Base-by-base conservation (phyloP, 176 grass and related monocot genomes). In the Poa annua region DNA sequence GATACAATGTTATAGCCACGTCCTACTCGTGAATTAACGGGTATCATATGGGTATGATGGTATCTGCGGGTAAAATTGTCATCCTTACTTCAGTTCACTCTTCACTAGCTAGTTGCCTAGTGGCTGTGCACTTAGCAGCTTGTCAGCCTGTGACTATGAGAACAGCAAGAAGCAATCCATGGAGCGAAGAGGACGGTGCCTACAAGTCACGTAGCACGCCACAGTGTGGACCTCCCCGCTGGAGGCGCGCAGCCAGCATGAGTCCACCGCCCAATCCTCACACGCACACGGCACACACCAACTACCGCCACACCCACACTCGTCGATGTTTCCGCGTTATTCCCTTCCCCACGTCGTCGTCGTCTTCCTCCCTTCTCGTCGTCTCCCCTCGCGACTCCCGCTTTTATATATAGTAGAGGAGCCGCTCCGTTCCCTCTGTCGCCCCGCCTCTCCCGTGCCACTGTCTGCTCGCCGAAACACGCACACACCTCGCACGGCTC, bases 321-420 rank as follows among this genome's bases (percentile, higher is more conserved):
- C 85, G 79, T 19, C 62, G 65, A 81, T 83, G 72, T 78, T 94
- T 94, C 92, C 92, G 86, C 89, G 89, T 89, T 57, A 16, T 73
- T 87, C 35, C 66, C 80, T 76, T 5, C 1, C 29, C 29, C 29
- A 29, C 29, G 29, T 29, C 29, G 29, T 29, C 66, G 59, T 62
- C 59, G n/a, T 1, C 29, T 65, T 42, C 62, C 38, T 1, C 13
- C 15, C 25, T 22, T 20, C 9, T 11, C 21, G 13, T 45, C 73
- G 4, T 14, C 32, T 21, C 25, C 19, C 9, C 48, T 66, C 22
- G 0, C 44, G 52, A 21, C 26, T 17, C 19, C 50, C 29, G 53
- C 84, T 91, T 75, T 50, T 50, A 50, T 91, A 89, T 92, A 94
- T 66, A 85, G 10, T 38, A 34, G 33, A 34, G 35, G 5, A 6